Base-by-base conservation (phyloP, 345 rosid genomes). In the Zanthoxylum bungeanum region DNA sequence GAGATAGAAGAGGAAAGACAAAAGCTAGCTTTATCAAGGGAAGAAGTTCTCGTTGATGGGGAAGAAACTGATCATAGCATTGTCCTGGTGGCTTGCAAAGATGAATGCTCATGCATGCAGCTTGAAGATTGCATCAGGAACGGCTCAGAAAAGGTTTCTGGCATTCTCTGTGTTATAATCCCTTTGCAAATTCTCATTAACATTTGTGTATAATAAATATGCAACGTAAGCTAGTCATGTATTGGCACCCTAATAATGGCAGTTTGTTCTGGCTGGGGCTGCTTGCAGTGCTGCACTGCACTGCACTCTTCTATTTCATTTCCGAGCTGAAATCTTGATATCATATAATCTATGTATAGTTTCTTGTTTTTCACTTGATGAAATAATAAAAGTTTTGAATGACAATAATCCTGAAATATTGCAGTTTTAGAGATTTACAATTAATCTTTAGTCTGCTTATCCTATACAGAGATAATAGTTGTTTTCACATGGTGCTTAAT, bases 61-160 rank as follows among this genome's bases (percentile, higher is more conserved):
- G 77, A 64, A 37, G 82, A 80, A 69, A 84, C 61, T 44, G 85
- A 84, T 71, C 81, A 77, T 75, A 84, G 91, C 67, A 87, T 91
- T 57, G 90, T 89, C 69, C 86, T 92, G 57, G 92, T 95, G 81
- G 98, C 91, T 40, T 92, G 98, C 84, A 92, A 91, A 82, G 99
- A 95, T 76, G 99, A 95, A 70, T 74, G 88, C 7, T 90, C 98
- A 50, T 92, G 99, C 81, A 83, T 92, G 99, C 99, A 95, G 82
- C 96, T 95, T 60, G 93, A 92, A 82, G 98, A 95, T 83, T 89
- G 87, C 82, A 86, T 95, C 75, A 83, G 51, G 21, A 83, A 91
- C 51, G 74, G 82, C 78, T 75, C 96, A 24, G 87, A 80, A 40
- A 88, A 89, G 96, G 99, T 88, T 73, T 42, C 44, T 72, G 24